Conservation (phyloP, 371 early-diverging fungal genomes). For the Synchytrium microbalum region DNA sequence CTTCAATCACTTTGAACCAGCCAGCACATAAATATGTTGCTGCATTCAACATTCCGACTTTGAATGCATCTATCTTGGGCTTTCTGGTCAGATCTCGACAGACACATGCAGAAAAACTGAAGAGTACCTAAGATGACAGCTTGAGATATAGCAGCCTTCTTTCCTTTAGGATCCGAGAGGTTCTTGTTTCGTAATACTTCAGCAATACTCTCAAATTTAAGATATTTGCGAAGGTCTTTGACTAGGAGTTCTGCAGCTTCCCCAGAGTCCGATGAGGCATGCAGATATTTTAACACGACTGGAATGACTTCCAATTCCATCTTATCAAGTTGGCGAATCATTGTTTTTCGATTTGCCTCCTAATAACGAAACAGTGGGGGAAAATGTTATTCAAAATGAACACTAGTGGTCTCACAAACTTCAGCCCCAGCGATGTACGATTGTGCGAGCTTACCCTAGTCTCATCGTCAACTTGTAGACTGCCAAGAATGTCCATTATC, state of each 20-base stretch:
- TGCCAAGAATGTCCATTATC: constrained; percentile 66
- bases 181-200: constrained; percentile 22
- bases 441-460: constrained; percentile 32
- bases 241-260: not conserved
- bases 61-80: constrained; percentile 48
- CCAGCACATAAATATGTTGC: constrained; percentile 60
- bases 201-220: constrained; percentile 20
- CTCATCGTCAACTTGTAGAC: constrained; percentile 52
- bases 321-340: constrained; percentile 55
- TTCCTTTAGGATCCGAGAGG: not conserved
- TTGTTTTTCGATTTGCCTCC: constrained; percentile 46
- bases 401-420: no score
- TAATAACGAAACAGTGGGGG: not conserved
- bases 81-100: not conserved
- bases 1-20: constrained; percentile 57
- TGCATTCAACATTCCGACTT: constrained; percentile 53
- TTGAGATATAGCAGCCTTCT: constrained; percentile 38
- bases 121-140: constrained; percentile 46
- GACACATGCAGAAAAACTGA: constrained; percentile 4
- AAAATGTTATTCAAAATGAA: not conserved
- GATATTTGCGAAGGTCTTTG: not conserved
- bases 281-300: constrained; percentile 58
- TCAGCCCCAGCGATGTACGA: no score
- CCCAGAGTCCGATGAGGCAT: constrained; percentile 51
- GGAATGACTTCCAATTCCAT: constrained; percentile 65